Conservation (phyloP, 2,329 filamentous ascomycete species). For the Trichophaea hybrida region DNA sequence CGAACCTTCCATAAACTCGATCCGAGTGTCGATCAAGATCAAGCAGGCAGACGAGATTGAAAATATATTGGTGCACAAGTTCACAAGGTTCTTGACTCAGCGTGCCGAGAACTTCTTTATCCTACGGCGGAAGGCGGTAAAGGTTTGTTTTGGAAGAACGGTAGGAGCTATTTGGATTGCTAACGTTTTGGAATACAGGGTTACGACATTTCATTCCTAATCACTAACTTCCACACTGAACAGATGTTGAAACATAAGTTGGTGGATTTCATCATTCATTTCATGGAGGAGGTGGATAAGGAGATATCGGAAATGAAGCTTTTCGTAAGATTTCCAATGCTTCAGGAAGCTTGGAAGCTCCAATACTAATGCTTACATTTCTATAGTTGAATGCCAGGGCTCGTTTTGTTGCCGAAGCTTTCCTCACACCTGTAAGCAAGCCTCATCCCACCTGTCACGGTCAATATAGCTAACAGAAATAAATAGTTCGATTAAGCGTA, state of each 20-base stretch:
- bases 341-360: constrained; percentile 14
- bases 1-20: constrained; percentile 91
- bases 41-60: constrained; percentile 99
- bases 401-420: constrained; percentile 95
- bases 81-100: constrained; percentile 90
- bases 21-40: constrained; percentile 95
- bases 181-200: constrained; percentile 43
- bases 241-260: constrained; percentile 98
- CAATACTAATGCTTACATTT: constrained; percentile 21
- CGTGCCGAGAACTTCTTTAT: constrained; percentile 96
- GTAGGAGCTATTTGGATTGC: neutral
- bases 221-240: constrained; percentile 97
- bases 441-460: neutral
- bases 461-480: neutral
- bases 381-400: constrained; percentile 80
- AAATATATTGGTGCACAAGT: constrained; percentile 95
- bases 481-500: neutral
- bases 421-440: constrained; percentile 58
- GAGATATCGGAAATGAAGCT: constrained; percentile 99
- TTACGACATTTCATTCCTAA: constrained; percentile 96
- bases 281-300: constrained; percentile 99
- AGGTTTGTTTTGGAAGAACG: constrained; percentile 41
- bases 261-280: constrained; percentile 97
- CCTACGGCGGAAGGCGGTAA: constrained; percentile 82
- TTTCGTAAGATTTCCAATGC: constrained; percentile 51